Base-by-base conservation (phyloP, 768 basidiomycete genomes). In the Tylopilus sp. region DNA sequence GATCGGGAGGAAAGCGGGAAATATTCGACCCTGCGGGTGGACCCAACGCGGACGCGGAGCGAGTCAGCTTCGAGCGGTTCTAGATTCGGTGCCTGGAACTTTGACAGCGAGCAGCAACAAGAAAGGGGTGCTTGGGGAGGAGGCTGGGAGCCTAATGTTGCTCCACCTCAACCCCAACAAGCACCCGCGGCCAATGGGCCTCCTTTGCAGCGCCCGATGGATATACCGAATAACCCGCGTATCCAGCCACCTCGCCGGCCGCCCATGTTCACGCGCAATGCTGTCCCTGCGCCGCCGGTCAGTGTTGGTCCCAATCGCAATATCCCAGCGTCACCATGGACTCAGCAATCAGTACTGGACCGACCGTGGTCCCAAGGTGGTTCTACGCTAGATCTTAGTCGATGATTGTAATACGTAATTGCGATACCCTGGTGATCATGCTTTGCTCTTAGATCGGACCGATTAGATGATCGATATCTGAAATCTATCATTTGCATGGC, bases 191-290 rank as follows among this genome's bases (percentile, higher is more conserved):
- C 54, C 28, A 65, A 56, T 31, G 66, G 48, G 46, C 62, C 64
- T 1, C 72, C 73, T 16, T 64, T 78, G 50, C 81, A 80, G 59
- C 71, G 79, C 24, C 70, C 76, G 22, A 70, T 79, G 71, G 82
- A 83, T 45, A 59, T 80, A 55, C 80, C 78, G 34, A 76, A 74
- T n/a, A 74, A 72, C 16, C 75, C 78, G 70, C 76, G 82, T 17
- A 71, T 78, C 59, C 82, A 76, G 24, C 79, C 76, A 9, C 79
- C 77, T 14, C 75, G 84, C 55, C 74, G 85, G 59, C 71, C 83
- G 12, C 80, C 78, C 44, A 85, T 85, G 71, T 85, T 85, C 64
- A 55, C 65, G 50, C 54, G 69, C 59, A 60, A 67, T 50, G 63
- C 69, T 40, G 63, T 71, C 24, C 73, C 71, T 29, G 66, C 72